Evolutionary conservation across 2,329 filamentous ascomycete genomes (phyloP).

Genomic region (Penicillium sp.): DNA sequence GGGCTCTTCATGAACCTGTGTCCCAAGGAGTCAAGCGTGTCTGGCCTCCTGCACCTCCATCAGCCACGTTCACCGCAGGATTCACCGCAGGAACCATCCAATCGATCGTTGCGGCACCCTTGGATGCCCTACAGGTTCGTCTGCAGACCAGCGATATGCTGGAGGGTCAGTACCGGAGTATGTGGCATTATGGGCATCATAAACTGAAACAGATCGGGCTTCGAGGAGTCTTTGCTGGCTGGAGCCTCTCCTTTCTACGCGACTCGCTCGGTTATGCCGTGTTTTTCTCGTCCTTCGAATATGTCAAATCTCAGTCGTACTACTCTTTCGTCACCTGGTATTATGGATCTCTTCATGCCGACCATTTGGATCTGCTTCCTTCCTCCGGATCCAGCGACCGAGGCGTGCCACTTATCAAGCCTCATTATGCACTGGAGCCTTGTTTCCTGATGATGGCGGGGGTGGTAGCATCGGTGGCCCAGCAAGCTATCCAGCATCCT

Average conservation of each 20-base stretch:
- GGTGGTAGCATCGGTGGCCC: slow-evolving; percentile 57
- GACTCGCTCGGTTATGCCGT: slow-evolving; percentile 61
- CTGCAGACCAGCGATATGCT: slow-evolving; percentile 61
- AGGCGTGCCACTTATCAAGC: slow-evolving; percentile 52
- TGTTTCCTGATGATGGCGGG: slow-evolving; percentile 62
- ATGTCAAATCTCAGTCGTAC: slow-evolving; percentile 62
- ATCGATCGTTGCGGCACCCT: slow-evolving; percentile 61
- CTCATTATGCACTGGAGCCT: slow-evolving; percentile 64
- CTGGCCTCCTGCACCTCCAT: slow-evolving; percentile 58
- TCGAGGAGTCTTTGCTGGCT: slow-evolving; percentile 65
- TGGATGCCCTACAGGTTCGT: slow-evolving; percentile 64
- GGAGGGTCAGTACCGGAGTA: slow-evolving; percentile 59
- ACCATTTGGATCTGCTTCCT: slow-evolving; percentile 29
- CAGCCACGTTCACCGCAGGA: slow-evolving; percentile 59
- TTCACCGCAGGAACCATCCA: slow-evolving; percentile 61
- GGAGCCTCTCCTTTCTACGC: slow-evolving; percentile 58
- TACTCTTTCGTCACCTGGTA: slow-evolving; percentile 61
- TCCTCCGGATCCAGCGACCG: slow-evolving; percentile 28
- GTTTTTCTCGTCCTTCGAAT: slow-evolving; percentile 66
- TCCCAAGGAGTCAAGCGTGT: slow-evolving; percentile 58
- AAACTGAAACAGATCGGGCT: slow-evolving; percentile 61
- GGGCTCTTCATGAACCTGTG: slow-evolving; percentile 58
- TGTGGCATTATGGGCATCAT: slow-evolving; percentile 62
- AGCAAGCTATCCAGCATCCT: slow-evolving; percentile 61
- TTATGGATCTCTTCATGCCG: slow-evolving; percentile 48